Evolutionary conservation across 2,329 filamentous ascomycete genomes (phyloP).

Genomic region (Beauveria sp.): DNA sequence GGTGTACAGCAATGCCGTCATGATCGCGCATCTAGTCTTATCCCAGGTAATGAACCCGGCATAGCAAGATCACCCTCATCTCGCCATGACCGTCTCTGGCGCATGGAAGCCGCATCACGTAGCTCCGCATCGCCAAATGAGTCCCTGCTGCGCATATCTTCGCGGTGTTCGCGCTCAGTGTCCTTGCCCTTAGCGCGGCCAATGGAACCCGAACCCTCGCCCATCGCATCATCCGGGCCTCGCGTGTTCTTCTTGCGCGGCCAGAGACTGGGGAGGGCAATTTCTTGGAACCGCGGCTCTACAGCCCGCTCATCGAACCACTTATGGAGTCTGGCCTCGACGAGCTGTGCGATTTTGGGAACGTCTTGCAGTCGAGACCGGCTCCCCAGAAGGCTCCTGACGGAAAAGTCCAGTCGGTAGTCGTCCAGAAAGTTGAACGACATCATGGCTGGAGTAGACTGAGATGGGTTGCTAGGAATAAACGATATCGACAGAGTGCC

Average conservation of each 20-base stretch:
- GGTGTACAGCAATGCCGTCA: background rate
- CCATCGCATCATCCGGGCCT: conserved; percentile 55
- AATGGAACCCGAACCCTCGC: conserved; percentile 39
- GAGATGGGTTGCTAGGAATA: conserved; percentile 65
- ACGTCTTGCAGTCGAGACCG: conserved; percentile 77
- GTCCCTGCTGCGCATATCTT: conserved; percentile 41
- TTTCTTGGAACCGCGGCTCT: conserved; percentile 80
- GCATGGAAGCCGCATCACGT: conserved; percentile 30
- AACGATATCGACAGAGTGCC: conserved; percentile 92
- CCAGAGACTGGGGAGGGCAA: conserved; percentile 75
- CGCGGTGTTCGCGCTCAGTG: conserved; percentile 40
- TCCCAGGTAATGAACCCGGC: conserved; percentile 38
- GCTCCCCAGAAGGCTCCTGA: conserved; percentile 70
- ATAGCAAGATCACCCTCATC: conserved; percentile 35
- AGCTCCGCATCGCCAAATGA: conserved; percentile 35
- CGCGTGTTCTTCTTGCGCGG: conserved; percentile 76
- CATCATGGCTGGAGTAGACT: conserved; percentile 74
- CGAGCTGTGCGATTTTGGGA: conserved; percentile 78
- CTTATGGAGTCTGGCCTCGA: conserved; percentile 70
- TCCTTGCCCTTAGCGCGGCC: conserved; percentile 48
- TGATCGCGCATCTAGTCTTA: conserved; percentile 23
- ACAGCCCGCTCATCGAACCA: conserved; percentile 88
- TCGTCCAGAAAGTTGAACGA: conserved; percentile 91
- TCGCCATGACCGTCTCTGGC: conserved; percentile 30
- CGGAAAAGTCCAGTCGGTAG: conserved; percentile 76